Percentiles rank a stretch among this genome's conserved stretches.
Conservation (phyloP, 768 basidiomycete species). For the Agaricus sinodeliciosus region DNA sequence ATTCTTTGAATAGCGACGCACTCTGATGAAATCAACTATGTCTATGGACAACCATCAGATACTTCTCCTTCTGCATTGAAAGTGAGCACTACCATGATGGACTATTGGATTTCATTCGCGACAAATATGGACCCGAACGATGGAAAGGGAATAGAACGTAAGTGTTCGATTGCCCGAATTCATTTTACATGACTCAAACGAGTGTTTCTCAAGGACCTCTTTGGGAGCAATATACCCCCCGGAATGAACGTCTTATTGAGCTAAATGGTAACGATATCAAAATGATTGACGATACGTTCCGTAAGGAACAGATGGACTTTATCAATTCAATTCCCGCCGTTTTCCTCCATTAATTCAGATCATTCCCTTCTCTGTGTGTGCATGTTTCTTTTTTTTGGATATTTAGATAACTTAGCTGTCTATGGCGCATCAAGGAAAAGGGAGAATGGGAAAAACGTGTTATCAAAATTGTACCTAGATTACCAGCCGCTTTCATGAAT, state of each 20-base stretch:
- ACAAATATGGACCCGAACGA: constrained; percentile 34
- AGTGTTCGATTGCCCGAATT: neutral
- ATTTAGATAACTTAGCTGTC: no score
- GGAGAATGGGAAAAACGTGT: no score
- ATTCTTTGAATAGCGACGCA: neutral
- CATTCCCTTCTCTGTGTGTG: no score
- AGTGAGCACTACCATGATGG: constrained; percentile 27
- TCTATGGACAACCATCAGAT: constrained; percentile 25
- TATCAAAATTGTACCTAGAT: no score
- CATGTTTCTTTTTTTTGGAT: no score
- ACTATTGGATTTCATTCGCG: constrained; percentile 38
- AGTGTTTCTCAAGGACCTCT: neutral
- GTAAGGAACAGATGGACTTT: constrained; percentile 28
- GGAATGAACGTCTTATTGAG: constrained; percentile 17
- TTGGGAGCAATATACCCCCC: constrained; percentile 25
- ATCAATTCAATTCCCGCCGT: constrained; percentile 25
- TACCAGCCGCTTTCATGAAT: no score
- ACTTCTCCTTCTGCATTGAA: constrained; percentile 15
- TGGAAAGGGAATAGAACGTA: constrained; percentile 24
- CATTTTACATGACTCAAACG: neutral
- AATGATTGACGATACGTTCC: constrained; percentile 29
- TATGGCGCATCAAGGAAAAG: no score
- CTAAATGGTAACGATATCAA: constrained; percentile 28
- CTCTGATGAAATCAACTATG: constrained; percentile 25
- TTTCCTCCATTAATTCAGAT: constrained; percentile 17